Percentiles rank a stretch among this genome's conserved stretches.
These are phyloP conservation scores for Epichloe baconii DNA, from an alignment of 2,329 filamentous ascomycete species.

Conservation along the genomic window DNA sequence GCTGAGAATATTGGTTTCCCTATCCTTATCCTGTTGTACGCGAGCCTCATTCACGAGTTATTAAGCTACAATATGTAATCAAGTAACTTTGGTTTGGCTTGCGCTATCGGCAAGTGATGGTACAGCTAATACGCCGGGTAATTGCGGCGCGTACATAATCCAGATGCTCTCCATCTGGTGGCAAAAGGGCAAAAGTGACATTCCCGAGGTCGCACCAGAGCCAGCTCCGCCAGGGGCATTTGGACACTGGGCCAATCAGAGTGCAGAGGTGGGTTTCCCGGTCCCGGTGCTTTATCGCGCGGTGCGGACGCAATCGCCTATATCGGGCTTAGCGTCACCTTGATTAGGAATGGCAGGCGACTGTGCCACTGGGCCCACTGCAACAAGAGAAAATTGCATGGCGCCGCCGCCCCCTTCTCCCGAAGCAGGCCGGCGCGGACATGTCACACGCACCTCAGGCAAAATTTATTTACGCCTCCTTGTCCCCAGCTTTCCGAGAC, in stretches of 20 bases:
- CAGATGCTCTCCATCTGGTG: neutral
- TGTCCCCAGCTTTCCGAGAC: neutral
- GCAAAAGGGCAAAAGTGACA: neutral
- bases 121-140: neutral
- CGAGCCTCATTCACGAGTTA: too few relatives aligned
- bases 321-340: neutral
- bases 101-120: too few relatives aligned
- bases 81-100: too few relatives aligned
- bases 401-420: neutral
- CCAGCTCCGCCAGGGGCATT: too few relatives aligned
- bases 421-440: neutral
- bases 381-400: neutral
- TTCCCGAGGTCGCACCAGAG: too few relatives aligned
- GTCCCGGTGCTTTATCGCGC: slow-evolving; percentile 10
- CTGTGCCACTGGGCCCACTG: neutral
- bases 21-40: too few relatives aligned
- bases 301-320: neutral
- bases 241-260: slow-evolving; percentile 5
- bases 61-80: too few relatives aligned
- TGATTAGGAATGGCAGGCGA: slow-evolving; percentile 5
- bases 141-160: neutral
- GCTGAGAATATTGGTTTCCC: too few relatives aligned
- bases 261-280: neutral
- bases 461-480: slow-evolving; percentile 5
- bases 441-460: slow-evolving; percentile 1